Evolutionary conservation across 2,329 filamentous ascomycete species (phyloP).

Genomic region (Phialophora macrospora): DNA sequence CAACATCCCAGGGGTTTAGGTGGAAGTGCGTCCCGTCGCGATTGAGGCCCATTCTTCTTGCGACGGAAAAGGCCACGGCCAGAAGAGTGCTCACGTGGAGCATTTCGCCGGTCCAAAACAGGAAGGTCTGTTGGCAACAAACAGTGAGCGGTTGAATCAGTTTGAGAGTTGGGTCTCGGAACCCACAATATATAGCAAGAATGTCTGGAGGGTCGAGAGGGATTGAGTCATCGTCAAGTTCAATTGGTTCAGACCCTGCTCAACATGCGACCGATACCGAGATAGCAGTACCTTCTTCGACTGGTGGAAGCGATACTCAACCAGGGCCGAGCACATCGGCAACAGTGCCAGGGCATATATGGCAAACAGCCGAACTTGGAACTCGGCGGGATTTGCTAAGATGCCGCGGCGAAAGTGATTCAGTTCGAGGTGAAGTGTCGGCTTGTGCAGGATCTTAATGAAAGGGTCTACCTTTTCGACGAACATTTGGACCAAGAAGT

Average conservation of each 20-base stretch:
- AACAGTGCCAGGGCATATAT: constrained; percentile 20
- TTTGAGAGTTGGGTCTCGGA: background rate
- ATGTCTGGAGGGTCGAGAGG: constrained; percentile 17
- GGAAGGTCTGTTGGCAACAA: constrained; percentile 4
- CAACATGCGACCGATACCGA: constrained; percentile 13
- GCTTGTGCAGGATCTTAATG: constrained; percentile 21
- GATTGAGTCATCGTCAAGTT: constrained; percentile 23
- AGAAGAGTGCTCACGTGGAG: constrained; percentile 19
- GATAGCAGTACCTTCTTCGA: constrained; percentile 14
- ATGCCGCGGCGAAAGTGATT: constrained; percentile 25
- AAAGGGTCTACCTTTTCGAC: constrained; percentile 25
- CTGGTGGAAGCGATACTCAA: constrained; percentile 23
- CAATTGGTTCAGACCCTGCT: constrained; percentile 18
- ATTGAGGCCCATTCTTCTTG: constrained; percentile 43
- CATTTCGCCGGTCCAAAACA: constrained; percentile 24
- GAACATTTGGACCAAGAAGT: constrained; percentile 23
- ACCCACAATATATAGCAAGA: constrained; percentile 25
- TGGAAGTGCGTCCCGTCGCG: constrained; percentile 56
- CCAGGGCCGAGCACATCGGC: constrained; percentile 10
- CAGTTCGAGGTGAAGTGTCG: constrained; percentile 20
- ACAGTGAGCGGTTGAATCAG: background rate
- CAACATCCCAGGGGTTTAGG: constrained; percentile 58
- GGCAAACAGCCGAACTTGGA: constrained; percentile 13
- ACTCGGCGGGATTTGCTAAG: background rate
- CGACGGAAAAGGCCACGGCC: constrained; percentile 27